These are phyloP conservation scores for Cenchrus fungigraminus DNA, from an alignment of 176 grass and related monocot genomes.

Conservation along the genomic window DNA sequence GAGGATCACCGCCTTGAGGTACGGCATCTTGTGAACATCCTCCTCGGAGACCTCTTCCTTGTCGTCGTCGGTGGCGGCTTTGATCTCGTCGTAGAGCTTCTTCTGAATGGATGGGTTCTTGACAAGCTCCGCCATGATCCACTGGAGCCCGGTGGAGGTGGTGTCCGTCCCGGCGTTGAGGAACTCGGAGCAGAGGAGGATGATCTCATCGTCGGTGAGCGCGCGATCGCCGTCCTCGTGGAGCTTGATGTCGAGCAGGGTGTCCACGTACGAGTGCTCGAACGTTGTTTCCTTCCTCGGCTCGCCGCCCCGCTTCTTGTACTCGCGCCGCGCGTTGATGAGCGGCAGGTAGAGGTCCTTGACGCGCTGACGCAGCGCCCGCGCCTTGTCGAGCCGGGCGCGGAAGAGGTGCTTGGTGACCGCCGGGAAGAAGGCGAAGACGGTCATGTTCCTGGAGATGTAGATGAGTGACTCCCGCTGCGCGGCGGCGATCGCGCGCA, in stretches of 20 bases:
- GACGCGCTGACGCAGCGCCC: constrained; percentile 1
- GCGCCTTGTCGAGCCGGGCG: constrained; percentile 21
- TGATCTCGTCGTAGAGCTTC: constrained; percentile 56
- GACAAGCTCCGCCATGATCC: constrained; percentile 90
- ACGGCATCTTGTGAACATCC: constrained; percentile 56
- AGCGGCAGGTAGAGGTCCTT: constrained; percentile 47
- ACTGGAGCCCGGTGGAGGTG: constrained; percentile 62
- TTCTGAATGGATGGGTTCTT: constrained; percentile 56
- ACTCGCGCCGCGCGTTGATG: constrained; percentile 51
- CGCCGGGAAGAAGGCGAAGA: constrained; percentile 48
- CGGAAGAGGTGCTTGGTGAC: constrained; percentile 54
- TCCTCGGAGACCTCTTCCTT: constrained; percentile 52
- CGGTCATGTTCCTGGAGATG: neutral
- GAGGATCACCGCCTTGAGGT: constrained; percentile 67
- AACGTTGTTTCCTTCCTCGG: constrained; percentile 20
- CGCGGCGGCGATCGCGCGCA: constrained; percentile 34
- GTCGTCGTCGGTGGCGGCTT: neutral
- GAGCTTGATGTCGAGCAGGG: constrained; percentile 67
- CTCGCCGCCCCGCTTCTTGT: constrained; percentile 20
- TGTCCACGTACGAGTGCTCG: constrained; percentile 69
- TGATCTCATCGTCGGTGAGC: constrained; percentile 57
- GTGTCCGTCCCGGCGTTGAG: constrained; percentile 76
- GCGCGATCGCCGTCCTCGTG: constrained; percentile 41
- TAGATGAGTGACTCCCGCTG: constrained; percentile 43
- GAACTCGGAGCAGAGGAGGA: constrained; percentile 61